A percentile compares a stretch with the other conserved stretches of the same genome.
Conservation (phyloP, 116 monocot genomes). For the Iris pallida region DNA sequence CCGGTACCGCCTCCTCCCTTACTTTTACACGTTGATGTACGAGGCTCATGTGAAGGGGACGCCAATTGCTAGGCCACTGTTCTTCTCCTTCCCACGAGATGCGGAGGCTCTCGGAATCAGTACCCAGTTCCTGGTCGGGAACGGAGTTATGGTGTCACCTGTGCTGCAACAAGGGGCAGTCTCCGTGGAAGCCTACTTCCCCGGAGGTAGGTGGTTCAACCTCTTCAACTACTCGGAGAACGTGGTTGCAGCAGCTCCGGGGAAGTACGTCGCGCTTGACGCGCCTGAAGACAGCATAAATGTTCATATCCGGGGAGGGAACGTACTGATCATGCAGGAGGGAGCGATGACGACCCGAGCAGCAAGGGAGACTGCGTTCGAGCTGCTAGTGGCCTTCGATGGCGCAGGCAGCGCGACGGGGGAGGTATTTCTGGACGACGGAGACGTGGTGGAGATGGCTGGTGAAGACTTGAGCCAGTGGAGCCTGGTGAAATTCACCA, state of each 20-base stretch:
- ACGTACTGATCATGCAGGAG: slow-evolving; percentile 38
- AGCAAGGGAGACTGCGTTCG: slow-evolving; percentile 18
- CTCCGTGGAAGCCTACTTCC: slow-evolving; percentile 57
- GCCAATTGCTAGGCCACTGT: slow-evolving; percentile 69
- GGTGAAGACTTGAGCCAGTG: slow-evolving; percentile 27
- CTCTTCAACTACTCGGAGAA: slow-evolving; percentile 35
- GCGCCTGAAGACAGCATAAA: slow-evolving; percentile 51
- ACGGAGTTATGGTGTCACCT: slow-evolving; percentile 51
- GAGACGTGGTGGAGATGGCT: slow-evolving; percentile 47
- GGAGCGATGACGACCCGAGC: slow-evolving; percentile 23
- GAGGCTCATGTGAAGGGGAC: slow-evolving; percentile 49
- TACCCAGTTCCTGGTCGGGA: slow-evolving; percentile 55
- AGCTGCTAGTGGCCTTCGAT: slow-evolving; percentile 52
- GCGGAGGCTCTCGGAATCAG: slow-evolving; percentile 32
- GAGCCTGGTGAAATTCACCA: slow-evolving; percentile 46
- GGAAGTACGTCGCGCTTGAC: slow-evolving; percentile 27
- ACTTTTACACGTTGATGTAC: slow-evolving; percentile 68
- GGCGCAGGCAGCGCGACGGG: slow-evolving; percentile 23
- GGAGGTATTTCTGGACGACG: slow-evolving; percentile 53
- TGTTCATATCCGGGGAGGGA: slow-evolving; percentile 56
- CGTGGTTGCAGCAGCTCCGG: not conserved
- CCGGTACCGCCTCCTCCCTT: slow-evolving; percentile 68
- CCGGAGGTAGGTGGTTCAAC: slow-evolving; percentile 46
- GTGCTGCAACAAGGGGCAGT: slow-evolving; percentile 32
- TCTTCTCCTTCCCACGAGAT: slow-evolving; percentile 69